These are phyloP conservation scores for Aspergillus kassunensis DNA, from an alignment of 495 filamentous ascomycete genomes.

Conservation along the genomic window DNA sequence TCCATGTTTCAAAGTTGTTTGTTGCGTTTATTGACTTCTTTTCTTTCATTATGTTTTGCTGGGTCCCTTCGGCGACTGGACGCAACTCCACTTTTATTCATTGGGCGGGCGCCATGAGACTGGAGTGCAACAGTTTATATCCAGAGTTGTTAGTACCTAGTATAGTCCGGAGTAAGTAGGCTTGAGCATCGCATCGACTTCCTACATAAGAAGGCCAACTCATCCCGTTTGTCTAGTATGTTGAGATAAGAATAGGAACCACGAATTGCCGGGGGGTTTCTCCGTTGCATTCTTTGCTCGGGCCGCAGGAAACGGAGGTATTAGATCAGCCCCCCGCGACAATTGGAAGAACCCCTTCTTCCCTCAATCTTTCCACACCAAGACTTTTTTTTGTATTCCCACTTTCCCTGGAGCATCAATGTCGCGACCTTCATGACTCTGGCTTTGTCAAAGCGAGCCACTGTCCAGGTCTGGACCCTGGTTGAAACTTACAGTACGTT, in stretches of 20 bases:
- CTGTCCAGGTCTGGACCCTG: conserved; percentile 40
- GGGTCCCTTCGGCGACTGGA: no score
- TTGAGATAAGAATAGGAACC: conserved; percentile 10
- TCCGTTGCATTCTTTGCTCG: conserved; percentile 15
- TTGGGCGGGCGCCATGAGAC: no score
- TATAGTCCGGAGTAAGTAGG: no score
- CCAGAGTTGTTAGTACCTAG: no score
- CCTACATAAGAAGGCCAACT: not conserved
- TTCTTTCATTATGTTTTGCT: no score
- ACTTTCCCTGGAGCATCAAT: conserved; percentile 16
- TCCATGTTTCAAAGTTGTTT: no score
- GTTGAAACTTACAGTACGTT: conserved; percentile 35
- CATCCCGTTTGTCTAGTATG: not conserved
- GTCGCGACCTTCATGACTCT: conserved; percentile 44
- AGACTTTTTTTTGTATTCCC: conserved; percentile 4
- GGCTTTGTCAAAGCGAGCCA: conserved; percentile 39
- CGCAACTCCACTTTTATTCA: no score
- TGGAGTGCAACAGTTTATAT: no score
- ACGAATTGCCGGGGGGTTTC: conserved; percentile 13
- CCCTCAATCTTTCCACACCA: conserved; percentile 6
- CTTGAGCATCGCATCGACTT: no score
- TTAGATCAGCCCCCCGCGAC: conserved; percentile 12
- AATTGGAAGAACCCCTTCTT: conserved; percentile 10
- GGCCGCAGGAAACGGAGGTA: conserved; percentile 12
- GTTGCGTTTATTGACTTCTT: no score